Evolutionary conservation across 495 filamentous ascomycete genomes (phyloP).

Genomic region (Bacidia rubella): DNA sequence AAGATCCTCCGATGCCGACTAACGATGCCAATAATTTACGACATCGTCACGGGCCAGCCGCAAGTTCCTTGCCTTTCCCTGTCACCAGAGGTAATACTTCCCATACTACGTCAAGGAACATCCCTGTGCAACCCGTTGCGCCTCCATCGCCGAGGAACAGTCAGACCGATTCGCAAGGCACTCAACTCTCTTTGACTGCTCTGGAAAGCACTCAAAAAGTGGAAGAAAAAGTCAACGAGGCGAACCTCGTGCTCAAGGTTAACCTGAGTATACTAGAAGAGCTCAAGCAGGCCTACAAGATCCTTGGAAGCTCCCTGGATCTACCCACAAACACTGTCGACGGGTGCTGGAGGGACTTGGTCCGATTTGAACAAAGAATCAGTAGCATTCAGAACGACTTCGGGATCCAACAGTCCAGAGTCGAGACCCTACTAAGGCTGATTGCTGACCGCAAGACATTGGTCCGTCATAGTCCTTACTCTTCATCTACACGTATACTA

Average conservation of each 20-base stretch:
- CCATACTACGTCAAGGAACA: not conserved
- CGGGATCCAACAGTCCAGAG: not conserved
- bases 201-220: constrained; percentile 28
- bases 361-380: not conserved
- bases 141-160: not conserved
- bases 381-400: not conserved
- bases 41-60: not conserved
- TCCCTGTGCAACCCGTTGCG: not conserved
- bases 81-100: not conserved
- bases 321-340: not conserved
- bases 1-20: not conserved
- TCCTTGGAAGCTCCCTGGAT: not conserved
- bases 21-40: not conserved
- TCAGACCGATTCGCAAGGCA: not conserved
- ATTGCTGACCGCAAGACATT: constrained; percentile 4
- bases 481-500: not conserved
- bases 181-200: constrained; percentile 24
- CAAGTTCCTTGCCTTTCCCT: not conserved
- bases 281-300: constrained; percentile 8
- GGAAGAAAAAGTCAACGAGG: constrained; percentile 28
- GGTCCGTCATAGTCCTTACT: constrained; percentile 1
- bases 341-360: not conserved
- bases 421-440: constrained; percentile 2
- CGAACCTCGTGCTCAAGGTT: constrained; percentile 22
- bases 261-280: constrained; percentile 26